phyloP scores from a whole-genome alignment of 345 rosid species.

The Hevea brasiliensis region DNA sequence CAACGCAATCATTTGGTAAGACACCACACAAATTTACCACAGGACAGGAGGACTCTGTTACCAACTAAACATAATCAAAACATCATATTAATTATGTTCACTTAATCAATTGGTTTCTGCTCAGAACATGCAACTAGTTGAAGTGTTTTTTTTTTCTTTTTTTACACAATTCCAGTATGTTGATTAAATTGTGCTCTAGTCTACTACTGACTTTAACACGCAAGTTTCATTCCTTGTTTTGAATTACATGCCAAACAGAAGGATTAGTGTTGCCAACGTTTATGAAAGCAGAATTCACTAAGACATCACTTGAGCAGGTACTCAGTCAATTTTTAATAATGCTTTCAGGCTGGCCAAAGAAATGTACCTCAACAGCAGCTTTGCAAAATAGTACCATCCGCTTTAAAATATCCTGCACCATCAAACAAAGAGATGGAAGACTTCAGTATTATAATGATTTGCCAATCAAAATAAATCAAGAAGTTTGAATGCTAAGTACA shows the following conservation, averaged over 20 bases:
- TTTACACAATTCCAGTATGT: not conserved
- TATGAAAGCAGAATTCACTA: constrained; percentile 1
- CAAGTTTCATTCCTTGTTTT: not conserved
- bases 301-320: constrained; percentile 2
- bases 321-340: constrained; percentile 8
- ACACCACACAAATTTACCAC: not conserved
- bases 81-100: too few species aligned
- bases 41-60: not conserved
- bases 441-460: not conserved
- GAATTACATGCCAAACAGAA: not conserved
- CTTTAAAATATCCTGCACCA: constrained; percentile 78
- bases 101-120: too few species aligned
- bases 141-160: too few species aligned
- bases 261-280: not conserved
- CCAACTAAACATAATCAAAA: not conserved
- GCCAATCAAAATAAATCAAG: not conserved
- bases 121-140: too few species aligned
- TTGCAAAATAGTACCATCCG: constrained; percentile 91
- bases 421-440: constrained; percentile 21
- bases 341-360: not conserved
- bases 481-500: not conserved
- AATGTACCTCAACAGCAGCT: constrained; percentile 86
- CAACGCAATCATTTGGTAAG: not conserved
- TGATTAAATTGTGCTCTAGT: not conserved
- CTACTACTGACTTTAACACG: not conserved